Evolutionary conservation across 768 basidiomycete genomes (phyloP).

Genomic region (Psilocybe tampanensis): DNA sequence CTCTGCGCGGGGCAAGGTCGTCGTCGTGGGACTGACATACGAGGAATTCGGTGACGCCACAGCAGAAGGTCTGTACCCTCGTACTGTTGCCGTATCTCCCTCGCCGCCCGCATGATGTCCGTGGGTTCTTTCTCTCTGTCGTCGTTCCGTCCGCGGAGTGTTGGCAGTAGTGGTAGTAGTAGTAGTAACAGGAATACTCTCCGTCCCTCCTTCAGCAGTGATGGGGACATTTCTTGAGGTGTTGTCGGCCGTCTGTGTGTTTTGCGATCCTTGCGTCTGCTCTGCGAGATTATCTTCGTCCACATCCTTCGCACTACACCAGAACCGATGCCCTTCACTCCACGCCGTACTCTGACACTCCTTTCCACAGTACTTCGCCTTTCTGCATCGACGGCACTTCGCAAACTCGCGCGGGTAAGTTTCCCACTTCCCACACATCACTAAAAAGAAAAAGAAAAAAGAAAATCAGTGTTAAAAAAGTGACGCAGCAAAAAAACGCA

Average conservation of each 20-base stretch:
- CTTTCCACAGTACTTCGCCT: conserved; percentile 98
- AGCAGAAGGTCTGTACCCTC: background rate
- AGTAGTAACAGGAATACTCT: conserved; percentile 4
- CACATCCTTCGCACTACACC: conserved; percentile 74
- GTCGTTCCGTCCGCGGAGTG: background rate
- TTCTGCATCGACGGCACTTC: conserved; percentile 92
- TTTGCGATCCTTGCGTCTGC: background rate
- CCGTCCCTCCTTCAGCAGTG: conserved; percentile 2
- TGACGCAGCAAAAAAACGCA: conserved; percentile 36
- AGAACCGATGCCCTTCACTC: conserved; percentile 95
- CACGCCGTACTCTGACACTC: conserved; percentile 96
- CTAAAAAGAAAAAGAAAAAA: conserved; percentile 32
- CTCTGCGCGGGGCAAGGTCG: conserved; percentile 16
- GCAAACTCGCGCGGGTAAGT: conserved; percentile 92
- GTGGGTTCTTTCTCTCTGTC: conserved; percentile 2
- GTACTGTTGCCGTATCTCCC: background rate
- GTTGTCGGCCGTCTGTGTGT: background rate
- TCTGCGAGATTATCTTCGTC: conserved; percentile 42
- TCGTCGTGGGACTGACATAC: conserved; percentile 1
- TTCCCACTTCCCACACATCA: conserved; percentile 98
- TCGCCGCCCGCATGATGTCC: background rate
- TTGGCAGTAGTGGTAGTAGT: conserved; percentile 1
- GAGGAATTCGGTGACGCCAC: background rate
- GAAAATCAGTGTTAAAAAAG: conserved; percentile 34
- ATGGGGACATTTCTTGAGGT: conserved; percentile 6